These are phyloP conservation scores for Nicotiana noctiflora DNA, from an alignment of 257 asterid species.

Conservation along the genomic window DNA sequence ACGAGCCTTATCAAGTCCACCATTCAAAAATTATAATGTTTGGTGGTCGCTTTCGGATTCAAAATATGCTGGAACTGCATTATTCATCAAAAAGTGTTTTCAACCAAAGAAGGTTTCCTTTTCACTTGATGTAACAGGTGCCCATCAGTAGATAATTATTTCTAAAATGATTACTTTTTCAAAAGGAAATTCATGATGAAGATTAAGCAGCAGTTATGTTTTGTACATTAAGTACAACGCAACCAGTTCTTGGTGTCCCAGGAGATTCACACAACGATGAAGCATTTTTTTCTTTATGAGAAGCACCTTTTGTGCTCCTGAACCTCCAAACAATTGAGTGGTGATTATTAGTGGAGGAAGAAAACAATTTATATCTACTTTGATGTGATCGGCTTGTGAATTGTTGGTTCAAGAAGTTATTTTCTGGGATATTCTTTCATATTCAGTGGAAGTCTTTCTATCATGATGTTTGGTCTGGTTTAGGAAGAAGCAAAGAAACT, in stretches of 20 bases:
- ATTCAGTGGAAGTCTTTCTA: not conserved
- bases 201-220: not conserved
- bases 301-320: not conserved
- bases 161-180: not conserved
- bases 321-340: not conserved
- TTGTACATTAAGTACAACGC: not conserved
- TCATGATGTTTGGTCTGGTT: not conserved
- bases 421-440: not conserved
- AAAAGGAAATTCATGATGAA: not conserved
- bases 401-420: not conserved
- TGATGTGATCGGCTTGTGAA: not conserved
- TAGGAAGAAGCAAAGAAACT: not conserved
- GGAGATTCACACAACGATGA: not conserved
- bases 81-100: constrained; percentile 68
- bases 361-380: not conserved
- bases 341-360: not conserved
- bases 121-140: constrained; percentile 81
- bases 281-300: not conserved
- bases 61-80: constrained; percentile 93
- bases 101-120: constrained; percentile 66
- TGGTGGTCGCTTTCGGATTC: constrained; percentile 99
- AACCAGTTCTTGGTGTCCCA: not conserved
- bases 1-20: constrained; percentile 69
- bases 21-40: constrained; percentile 59
- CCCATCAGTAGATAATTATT: not conserved